Conservation (phyloP, 805 yeast genomes). For the Wickerhamiella lipophila region DNA sequence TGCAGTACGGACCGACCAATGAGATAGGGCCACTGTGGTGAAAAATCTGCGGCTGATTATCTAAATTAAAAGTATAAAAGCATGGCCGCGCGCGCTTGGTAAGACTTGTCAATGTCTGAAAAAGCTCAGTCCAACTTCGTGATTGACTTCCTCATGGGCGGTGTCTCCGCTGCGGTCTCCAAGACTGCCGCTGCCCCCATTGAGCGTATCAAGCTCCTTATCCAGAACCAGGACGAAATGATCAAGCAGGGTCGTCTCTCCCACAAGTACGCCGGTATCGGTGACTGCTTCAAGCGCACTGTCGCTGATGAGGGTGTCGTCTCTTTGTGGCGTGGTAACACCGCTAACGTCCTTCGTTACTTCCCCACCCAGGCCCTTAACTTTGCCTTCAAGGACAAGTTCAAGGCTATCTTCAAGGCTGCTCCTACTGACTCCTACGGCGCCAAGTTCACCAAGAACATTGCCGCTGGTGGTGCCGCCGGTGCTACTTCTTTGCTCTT, state of each 20-base stretch:
- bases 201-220: slow-evolving; percentile 85
- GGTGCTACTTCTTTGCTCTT: slow-evolving; percentile 85
- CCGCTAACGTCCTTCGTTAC: slow-evolving; percentile 92
- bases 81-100: background rate
- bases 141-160: slow-evolving; percentile 83
- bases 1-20: slow-evolving; percentile 4
- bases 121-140: slow-evolving; percentile 22
- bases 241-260: slow-evolving; percentile 88
- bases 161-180: slow-evolving; percentile 94
- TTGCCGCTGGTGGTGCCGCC: slow-evolving; percentile 94
- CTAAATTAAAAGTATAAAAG: slow-evolving; percentile 10
- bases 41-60: slow-evolving; percentile 12
- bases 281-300: slow-evolving; percentile 84
- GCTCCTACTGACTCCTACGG: slow-evolving; percentile 79
- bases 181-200: slow-evolving; percentile 94
- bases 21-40: background rate
- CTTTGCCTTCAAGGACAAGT: slow-evolving; percentile 93
- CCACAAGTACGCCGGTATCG: slow-evolving; percentile 72
- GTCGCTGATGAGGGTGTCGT: slow-evolving; percentile 78
- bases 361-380: slow-evolving; percentile 96
- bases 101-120: slow-evolving; percentile 10
- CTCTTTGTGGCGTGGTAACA: slow-evolving; percentile 97
- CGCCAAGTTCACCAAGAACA: slow-evolving; percentile 85
- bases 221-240: slow-evolving; percentile 95
- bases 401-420: slow-evolving; percentile 86